Evolutionary conservation across 148 eudicot genomes (phyloP), one percentile per base, ranked within the genome.

Genomic region (Rhododendron molle): DNA sequence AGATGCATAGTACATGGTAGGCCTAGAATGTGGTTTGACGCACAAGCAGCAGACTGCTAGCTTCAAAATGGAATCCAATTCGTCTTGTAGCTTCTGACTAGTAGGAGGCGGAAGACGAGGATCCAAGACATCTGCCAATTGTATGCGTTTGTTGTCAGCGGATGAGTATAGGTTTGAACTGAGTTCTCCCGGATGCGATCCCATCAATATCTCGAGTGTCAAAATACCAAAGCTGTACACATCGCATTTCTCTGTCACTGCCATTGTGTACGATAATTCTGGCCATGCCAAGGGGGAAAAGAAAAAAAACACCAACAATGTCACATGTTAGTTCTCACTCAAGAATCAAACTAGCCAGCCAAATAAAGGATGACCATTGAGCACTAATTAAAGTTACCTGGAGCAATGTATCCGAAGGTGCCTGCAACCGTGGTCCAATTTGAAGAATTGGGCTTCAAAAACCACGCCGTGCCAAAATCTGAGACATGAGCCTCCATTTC

Each of bases 391-490:
- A 83, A 65, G 2, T 67, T 83, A 83, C 85, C 78, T 69, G 44
- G 85, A 26, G 85, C 85, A 7, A 83, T 83, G 10, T 83, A 83
- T 46, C 60, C 78, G 3, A 28, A 83, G 0, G 78, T 83, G 21
- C 78, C 85, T 5, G 43, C 85, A 28, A 83, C 85, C 0, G 77
- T 11, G 0, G 78, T 83, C 85, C 85, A 83, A 67, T 46, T 26
- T 28, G 78, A 46, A 26, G 85, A 83, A 44, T 46, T 18, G 1
- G 58, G 62, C 78, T 69, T 83, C 21, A 83, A 26, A 28, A 83
- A 67, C 77, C 84, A 67, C 1, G 84, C 54, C 1, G 76, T 83
- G 13, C 84, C 84, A 28, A 83, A 83, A 67, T 83, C 84, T 34
- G 84, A 43, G 14, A 83, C 84, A 6, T 8, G 76, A 65, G 84